A percentile compares a stretch with the other conserved stretches of the same genome.
Evolutionary conservation across 495 filamentous ascomycete genomes (phyloP).

Genomic region (Paragyromitra xinjiangensis): DNA sequence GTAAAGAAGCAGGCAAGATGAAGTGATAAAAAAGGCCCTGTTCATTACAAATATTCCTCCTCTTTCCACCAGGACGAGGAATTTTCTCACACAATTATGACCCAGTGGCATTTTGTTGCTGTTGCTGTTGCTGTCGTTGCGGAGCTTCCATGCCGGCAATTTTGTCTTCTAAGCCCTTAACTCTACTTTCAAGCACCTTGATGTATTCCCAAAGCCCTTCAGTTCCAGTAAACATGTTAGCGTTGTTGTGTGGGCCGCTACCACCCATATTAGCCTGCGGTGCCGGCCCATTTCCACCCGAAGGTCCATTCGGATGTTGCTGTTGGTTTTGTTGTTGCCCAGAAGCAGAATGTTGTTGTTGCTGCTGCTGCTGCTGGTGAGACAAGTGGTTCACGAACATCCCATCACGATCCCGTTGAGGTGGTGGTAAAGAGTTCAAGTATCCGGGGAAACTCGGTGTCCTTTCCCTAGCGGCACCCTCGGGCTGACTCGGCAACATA

Average conservation of each 20-base stretch:
- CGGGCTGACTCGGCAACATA: slow-evolving; percentile 47
- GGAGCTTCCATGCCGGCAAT: slow-evolving; percentile 26
- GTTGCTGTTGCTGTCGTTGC: slow-evolving; percentile 23
- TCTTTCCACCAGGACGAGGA: background rate
- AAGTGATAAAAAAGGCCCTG: slow-evolving; percentile 38
- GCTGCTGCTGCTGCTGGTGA: slow-evolving; percentile 40
- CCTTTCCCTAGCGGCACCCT: slow-evolving; percentile 39
- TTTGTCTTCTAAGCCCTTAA: slow-evolving; percentile 30
- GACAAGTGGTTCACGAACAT: slow-evolving; percentile 43
- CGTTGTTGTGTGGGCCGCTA: slow-evolving; percentile 21
- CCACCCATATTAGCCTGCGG: slow-evolving; percentile 55
- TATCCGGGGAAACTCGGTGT: slow-evolving; percentile 45
- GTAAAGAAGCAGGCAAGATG: slow-evolving; percentile 26
- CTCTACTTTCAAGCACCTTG: slow-evolving; percentile 43
- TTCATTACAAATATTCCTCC: slow-evolving; percentile 26
- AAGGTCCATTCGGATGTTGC: slow-evolving; percentile 16
- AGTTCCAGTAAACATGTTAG: slow-evolving; percentile 48
- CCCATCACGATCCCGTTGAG: slow-evolving; percentile 39
- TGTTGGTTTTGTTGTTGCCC: slow-evolving; percentile 37
- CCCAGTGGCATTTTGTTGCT: slow-evolving; percentile 31
- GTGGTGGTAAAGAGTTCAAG: slow-evolving; percentile 28
- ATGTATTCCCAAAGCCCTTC: slow-evolving; percentile 55
- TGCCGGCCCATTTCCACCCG: slow-evolving; percentile 37
- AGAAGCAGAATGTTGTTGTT: slow-evolving; percentile 27
- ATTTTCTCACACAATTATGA: background rate